Percentiles rank a stretch among this genome's conserved stretches.
Evolutionary conservation across 495 filamentous ascomycete genomes (phyloP).

Genomic region (Penicillium fimorum): DNA sequence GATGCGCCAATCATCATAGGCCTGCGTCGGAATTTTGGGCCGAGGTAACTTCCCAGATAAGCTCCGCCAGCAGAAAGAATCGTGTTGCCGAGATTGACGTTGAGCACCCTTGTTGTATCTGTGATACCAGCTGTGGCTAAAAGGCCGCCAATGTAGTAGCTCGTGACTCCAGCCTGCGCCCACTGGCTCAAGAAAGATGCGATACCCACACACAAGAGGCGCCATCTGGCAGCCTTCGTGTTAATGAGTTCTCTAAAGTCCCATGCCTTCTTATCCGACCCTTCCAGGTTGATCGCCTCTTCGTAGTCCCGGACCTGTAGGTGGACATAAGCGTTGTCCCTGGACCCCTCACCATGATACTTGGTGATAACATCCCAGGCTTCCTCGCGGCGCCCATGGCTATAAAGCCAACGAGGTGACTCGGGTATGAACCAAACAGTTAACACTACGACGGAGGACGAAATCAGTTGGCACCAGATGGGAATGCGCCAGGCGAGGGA

Average conservation of each 20-base stretch:
- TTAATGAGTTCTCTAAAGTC: conserved; percentile 60
- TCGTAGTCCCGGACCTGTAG: conserved; percentile 56
- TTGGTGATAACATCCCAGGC: conserved; percentile 47
- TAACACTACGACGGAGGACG: conserved; percentile 35
- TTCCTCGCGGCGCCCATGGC: conserved; percentile 50
- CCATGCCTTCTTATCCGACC: conserved; percentile 59
- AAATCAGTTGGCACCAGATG: conserved; percentile 60
- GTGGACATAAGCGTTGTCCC: conserved; percentile 47
- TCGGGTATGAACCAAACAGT: conserved; percentile 15
- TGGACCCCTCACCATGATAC: conserved; percentile 55
- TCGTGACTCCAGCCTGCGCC: conserved; percentile 48
- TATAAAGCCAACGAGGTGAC: conserved; percentile 42
- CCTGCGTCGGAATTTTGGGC: conserved; percentile 55
- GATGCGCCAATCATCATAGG: conserved; percentile 41
- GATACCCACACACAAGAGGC: conserved; percentile 52
- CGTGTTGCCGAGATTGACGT: conserved; percentile 18
- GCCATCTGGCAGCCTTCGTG: conserved; percentile 53
- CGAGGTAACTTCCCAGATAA: conserved; percentile 58
- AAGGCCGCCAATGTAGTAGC: conserved; percentile 45
- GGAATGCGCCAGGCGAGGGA: conserved; percentile 57
- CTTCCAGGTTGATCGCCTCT: conserved; percentile 49
- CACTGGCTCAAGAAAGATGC: conserved; percentile 47
- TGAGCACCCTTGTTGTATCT: conserved; percentile 1
- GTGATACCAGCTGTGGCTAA: conserved; percentile 10
- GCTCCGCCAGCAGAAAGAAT: conserved; percentile 34